Evolutionary conservation across 2,329 filamentous ascomycete genomes (phyloP).

Genomic region (Sphaerulina vaccinii): DNA sequence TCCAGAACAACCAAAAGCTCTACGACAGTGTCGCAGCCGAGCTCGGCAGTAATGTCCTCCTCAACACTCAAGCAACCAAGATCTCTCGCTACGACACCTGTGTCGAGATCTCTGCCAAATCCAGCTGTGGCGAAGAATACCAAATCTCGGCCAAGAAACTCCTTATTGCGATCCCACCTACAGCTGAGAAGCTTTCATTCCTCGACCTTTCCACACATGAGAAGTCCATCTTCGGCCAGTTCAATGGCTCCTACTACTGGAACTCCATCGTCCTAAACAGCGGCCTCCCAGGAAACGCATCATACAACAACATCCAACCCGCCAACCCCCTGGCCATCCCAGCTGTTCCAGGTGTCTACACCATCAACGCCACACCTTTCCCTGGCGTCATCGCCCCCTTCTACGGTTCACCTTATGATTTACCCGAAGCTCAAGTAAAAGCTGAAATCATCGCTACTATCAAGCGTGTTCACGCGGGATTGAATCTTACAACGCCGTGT

Average conservation of each 20-base stretch:
- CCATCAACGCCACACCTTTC: slow-evolving; percentile 8
- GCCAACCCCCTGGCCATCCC: slow-evolving; percentile 20
- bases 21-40: slow-evolving; percentile 21
- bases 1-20: slow-evolving; percentile 19
- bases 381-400: slow-evolving; percentile 12
- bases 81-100: slow-evolving; percentile 9
- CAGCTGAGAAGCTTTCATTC: slow-evolving; percentile 40
- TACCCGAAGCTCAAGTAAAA: slow-evolving; percentile 19
- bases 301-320: slow-evolving; percentile 20
- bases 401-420: slow-evolving; percentile 18
- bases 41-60: slow-evolving; percentile 32
- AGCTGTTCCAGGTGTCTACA: slow-evolving; percentile 22
- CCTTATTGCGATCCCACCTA: slow-evolving; percentile 46
- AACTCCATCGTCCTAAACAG: slow-evolving; percentile 24
- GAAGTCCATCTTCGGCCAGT: slow-evolving; percentile 39
- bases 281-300: slow-evolving; percentile 22
- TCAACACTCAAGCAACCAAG: slow-evolving; percentile 27
- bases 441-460: slow-evolving; percentile 17
- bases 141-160: slow-evolving; percentile 36
- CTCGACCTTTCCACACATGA: slow-evolving; percentile 40
- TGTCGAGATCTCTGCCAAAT: slow-evolving; percentile 10
- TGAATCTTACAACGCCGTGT: neutral
- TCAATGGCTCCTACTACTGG: slow-evolving; percentile 35
- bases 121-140: slow-evolving; percentile 5
- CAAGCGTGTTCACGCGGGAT: slow-evolving; percentile 2